These are phyloP conservation scores for Aristolochia californica DNA, from an alignment of 164 flowering plant genomes.

Conservation along the genomic window DNA sequence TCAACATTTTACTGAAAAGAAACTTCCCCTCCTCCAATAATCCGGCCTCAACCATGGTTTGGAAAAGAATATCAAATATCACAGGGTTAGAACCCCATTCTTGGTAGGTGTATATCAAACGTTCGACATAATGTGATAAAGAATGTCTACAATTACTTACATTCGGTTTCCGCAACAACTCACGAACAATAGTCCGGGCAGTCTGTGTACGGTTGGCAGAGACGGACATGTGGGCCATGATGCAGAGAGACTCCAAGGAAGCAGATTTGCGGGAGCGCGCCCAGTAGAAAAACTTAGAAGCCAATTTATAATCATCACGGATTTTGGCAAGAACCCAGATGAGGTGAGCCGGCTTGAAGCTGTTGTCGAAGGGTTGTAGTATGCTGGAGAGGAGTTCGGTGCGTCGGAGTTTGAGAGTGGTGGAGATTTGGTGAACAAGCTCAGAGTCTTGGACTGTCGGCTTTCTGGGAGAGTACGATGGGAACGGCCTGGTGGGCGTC, in stretches of 20 bases:
- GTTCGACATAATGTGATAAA: constrained; percentile 17
- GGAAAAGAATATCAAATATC: constrained; percentile 23
- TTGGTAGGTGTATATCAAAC: constrained; percentile 22
- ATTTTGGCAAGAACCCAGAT: constrained; percentile 22
- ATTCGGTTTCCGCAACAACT: constrained; percentile 9
- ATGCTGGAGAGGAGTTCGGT: constrained; percentile 17
- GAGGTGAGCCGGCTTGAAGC: constrained; percentile 15
- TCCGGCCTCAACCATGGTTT: constrained; percentile 17
- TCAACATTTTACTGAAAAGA: constrained; percentile 19
- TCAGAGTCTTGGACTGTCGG: constrained; percentile 20
- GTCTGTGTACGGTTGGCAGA: constrained; percentile 13
- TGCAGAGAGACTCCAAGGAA: constrained; percentile 17
- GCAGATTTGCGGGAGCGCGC: constrained; percentile 13
- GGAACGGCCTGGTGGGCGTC: constrained; percentile 18
- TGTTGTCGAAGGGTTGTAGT: constrained; percentile 17
- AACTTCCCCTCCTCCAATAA: constrained; percentile 17
- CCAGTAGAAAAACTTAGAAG: constrained; percentile 20
- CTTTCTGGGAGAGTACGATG: constrained; percentile 24
- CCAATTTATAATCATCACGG: constrained; percentile 13
- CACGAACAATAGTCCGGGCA: constrained; percentile 13
- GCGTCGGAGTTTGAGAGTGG: constrained; percentile 25
- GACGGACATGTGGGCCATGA: constrained; percentile 16
- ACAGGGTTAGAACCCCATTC: constrained; percentile 25
- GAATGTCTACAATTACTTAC: constrained; percentile 3
- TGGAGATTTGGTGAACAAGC: constrained; percentile 18